Base-by-base conservation (phyloP, 768 basidiomycete genomes). In the Phanerochaete sordida region DNA sequence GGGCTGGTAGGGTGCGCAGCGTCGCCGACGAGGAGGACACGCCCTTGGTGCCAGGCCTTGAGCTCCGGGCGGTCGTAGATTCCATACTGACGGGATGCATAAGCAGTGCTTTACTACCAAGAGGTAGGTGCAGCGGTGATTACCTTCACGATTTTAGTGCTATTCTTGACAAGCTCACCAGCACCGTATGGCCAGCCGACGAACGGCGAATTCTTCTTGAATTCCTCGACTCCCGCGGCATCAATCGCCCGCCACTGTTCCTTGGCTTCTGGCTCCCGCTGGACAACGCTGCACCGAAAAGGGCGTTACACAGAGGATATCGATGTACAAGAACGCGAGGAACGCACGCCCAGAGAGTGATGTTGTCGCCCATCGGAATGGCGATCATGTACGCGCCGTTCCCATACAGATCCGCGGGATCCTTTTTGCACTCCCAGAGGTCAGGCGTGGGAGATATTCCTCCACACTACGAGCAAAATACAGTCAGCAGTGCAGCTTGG, bases 1-100 rank as follows among this genome's bases (percentile, higher is more conserved):
- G 79, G 79, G 59, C 75, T 77, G 3, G 79, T 79, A 5, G 78
- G 78, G 64, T 79, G 78, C 6, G 79, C 79, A 5, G 77, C 78
- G 62, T 79, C 79, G 7, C 79, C 79, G 15, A 79, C 67, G 31
- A 80, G 71, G 7, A 77, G 70, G 16, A 79, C 73, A 11, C 78
- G 71, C 23, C 76, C 76, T 43, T 72, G 70, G 64, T 77, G 73
- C 79, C 79, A 80, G 2, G 70, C 64, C 27, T 66, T 60, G 27
- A 79, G 64, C 45, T 76, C 74, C 8, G 75, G 48, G 75, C 79
- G 75, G 62, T 79, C 78, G 62, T 80, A 80, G 51, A 79, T 56
- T 7, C 79, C 79, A 61, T 72, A 79, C 77, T 79, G 23, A 28
- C 19, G 39, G 33, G n/a, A n/a, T 9, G 35, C 19, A 44, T n/a